Conservation (phyloP, 2,329 filamentous ascomycete species). For the Aspergillus jensenii region DNA sequence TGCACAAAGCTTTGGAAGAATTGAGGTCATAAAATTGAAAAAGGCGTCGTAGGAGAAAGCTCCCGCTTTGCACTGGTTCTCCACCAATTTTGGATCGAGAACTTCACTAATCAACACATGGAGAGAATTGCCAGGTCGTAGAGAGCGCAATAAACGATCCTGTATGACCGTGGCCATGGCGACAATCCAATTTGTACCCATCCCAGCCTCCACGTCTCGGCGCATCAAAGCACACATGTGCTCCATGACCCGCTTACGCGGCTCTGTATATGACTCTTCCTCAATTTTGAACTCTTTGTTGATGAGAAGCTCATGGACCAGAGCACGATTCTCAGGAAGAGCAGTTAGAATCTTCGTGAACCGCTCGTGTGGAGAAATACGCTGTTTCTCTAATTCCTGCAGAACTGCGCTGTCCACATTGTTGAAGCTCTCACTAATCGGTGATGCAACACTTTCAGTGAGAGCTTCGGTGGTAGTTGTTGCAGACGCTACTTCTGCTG, state of each 20-base stretch:
- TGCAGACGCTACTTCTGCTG: slow-evolving; percentile 42
- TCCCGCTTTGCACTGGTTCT: slow-evolving; percentile 58
- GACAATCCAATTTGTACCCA: slow-evolving; percentile 60
- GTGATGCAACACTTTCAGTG: slow-evolving; percentile 39
- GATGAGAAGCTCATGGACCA: slow-evolving; percentile 65
- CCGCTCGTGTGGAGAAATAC: slow-evolving; percentile 39
- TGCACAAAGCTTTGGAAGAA: slow-evolving; percentile 64
- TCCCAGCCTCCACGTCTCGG: slow-evolving; percentile 55
- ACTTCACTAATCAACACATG: slow-evolving; percentile 61
- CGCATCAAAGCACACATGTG: slow-evolving; percentile 61
- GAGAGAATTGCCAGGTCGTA: slow-evolving; percentile 62
- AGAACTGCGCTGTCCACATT: slow-evolving; percentile 34
- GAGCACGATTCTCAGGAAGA: slow-evolving; percentile 60
- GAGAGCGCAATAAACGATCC: slow-evolving; percentile 58
- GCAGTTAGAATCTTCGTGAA: slow-evolving; percentile 57
- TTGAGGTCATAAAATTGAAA: slow-evolving; percentile 62
- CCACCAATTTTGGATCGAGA: slow-evolving; percentile 59
- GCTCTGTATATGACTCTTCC: slow-evolving; percentile 48
- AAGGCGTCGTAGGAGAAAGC: slow-evolving; percentile 65
- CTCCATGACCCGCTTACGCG: slow-evolving; percentile 57
- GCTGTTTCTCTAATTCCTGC: slow-evolving; percentile 36
- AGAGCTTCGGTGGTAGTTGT: slow-evolving; percentile 32
- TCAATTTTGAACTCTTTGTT: slow-evolving; percentile 65
- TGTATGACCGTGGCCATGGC: slow-evolving; percentile 67
- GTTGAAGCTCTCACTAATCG: slow-evolving; percentile 43